Base-by-base conservation (phyloP, 2,329 filamentous ascomycete species). In the Cryphonectria parasitica region DNA sequence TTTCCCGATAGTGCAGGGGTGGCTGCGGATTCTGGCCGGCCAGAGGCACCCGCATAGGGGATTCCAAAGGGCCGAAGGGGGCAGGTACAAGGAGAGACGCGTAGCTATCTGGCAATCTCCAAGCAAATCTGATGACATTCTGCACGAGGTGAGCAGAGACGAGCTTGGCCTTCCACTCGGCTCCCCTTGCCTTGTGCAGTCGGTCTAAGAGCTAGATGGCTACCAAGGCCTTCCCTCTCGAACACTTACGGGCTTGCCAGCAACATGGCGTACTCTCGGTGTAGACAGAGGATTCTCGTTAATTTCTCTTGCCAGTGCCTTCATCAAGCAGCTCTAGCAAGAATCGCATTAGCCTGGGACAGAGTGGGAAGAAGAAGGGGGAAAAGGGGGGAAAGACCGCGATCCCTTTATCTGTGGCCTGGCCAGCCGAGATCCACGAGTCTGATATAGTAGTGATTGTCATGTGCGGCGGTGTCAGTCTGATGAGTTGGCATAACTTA, bases 1-100 rank as follows among this genome's bases (percentile, higher is more conserved):
- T 71, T 71, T 61, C 25, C 69, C 69, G 69, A 64, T 43, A 63
- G 41, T 39, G 62, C 66, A 39, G 54, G 61, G 67, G 66, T 69
- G 54, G 28, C 41, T 68, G 66, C 66, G 66, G 69, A 67, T 49
- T 52, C 67, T 63, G 69, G 52, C 65, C 69, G 60, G 69, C 45
- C 25, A 52, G 64, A 49, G 62, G 36, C 43, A 41, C 8, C 68
- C 69, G 69, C 45, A 45, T 4, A 54, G 28, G 13, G 31, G 31
- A 36, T 56, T 39, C 49, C 31, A 22, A 22, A 49, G 43, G 43
- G 19, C 19, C 45, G n/a, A n/a, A 64, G 69, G 56, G n/a, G 61
- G 19, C 15, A 34, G 31, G 25, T 31, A 10, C 31, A 49, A 61
- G 31, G 43, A 61, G 17, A 41, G 36, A 39, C 28, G 63, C 25